These are phyloP conservation scores for Terfezia claveryi DNA, from an alignment of 495 filamentous ascomycete species.

Conservation along the genomic window DNA sequence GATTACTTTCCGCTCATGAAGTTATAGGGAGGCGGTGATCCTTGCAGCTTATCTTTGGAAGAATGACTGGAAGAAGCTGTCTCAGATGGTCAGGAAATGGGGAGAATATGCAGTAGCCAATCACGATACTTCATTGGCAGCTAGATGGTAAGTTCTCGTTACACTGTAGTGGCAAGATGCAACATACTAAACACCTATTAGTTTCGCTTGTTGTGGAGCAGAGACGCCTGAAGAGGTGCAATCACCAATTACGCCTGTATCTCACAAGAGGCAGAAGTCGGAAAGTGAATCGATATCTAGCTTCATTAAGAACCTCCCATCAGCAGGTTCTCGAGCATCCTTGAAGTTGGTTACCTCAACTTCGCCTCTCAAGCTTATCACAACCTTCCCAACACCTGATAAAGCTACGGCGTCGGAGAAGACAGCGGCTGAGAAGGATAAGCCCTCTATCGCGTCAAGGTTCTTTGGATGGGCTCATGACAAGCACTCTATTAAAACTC, in stretches of 20 bases:
- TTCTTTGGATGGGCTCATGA: constrained; percentile 52
- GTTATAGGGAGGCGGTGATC: constrained; percentile 19
- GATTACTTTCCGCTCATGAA: background rate
- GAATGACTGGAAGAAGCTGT: constrained; percentile 70
- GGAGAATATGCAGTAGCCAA: constrained; percentile 76
- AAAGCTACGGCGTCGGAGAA: constrained; percentile 15
- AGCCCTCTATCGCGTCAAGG: constrained; percentile 10
- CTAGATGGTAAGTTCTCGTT: constrained; percentile 41
- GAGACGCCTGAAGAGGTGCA: constrained; percentile 31
- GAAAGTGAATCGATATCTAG: constrained; percentile 16
- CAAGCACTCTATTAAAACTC: constrained; percentile 51
- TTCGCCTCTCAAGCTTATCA: constrained; percentile 81
- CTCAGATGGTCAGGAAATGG: constrained; percentile 76
- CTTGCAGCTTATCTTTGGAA: constrained; percentile 21
- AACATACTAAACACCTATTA: constrained; percentile 10
- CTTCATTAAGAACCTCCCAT: constrained; percentile 12
- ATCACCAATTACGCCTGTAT: constrained; percentile 4
- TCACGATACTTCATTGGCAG: constrained; percentile 70
- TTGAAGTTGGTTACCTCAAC: constrained; percentile 36
- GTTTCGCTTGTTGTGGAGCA: constrained; percentile 56
- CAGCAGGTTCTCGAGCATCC: constrained; percentile 15
- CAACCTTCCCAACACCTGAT: constrained; percentile 36
- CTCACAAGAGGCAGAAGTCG: constrained; percentile 15
- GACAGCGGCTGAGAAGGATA: constrained; percentile 10
- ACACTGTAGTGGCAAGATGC: constrained; percentile 1